These are phyloP conservation scores for Paecilomyces sp. DNA, from an alignment of 2,329 filamentous ascomycete genomes.

Conservation along the genomic window DNA sequence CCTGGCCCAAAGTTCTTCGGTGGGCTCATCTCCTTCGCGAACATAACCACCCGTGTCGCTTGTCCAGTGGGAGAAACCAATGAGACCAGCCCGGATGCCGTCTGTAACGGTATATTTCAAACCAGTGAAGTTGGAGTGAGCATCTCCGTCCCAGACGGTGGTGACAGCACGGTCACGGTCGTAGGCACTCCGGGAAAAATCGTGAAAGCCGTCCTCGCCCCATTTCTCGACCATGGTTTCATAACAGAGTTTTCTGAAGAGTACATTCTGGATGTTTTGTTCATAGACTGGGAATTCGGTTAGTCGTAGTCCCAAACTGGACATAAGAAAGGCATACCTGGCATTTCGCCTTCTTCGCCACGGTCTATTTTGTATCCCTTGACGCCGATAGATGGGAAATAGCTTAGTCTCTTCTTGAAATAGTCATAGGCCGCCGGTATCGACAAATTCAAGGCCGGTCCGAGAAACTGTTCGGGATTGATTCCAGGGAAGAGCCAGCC, in stretches of 20 bases:
- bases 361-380: conserved; percentile 34
- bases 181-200: neutral
- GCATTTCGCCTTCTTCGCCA: conserved; percentile 34
- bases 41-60: neutral
- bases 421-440: conserved; percentile 30
- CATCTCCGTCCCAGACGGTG: neutral
- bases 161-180: neutral
- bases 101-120: neutral
- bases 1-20: neutral
- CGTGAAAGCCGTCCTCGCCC: neutral
- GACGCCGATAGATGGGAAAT: conserved; percentile 26
- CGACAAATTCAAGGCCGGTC: conserved; percentile 28
- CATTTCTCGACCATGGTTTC: neutral
- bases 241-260: neutral
- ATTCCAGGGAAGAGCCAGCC: conserved; percentile 26
- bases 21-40: neutral
- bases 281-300: conserved; percentile 11
- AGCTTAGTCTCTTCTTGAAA: conserved; percentile 20
- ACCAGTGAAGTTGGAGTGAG: neutral
- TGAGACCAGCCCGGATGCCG: neutral
- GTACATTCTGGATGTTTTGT: conserved; percentile 25
- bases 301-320: neutral
- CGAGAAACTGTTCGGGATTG: conserved; percentile 17
- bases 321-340: conserved; percentile 9
- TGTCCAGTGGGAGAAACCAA: conserved; percentile 1